Evolutionary conservation across 1,284 basidiomycete species (phyloP).

Genomic region (Ustilago nuda): DNA sequence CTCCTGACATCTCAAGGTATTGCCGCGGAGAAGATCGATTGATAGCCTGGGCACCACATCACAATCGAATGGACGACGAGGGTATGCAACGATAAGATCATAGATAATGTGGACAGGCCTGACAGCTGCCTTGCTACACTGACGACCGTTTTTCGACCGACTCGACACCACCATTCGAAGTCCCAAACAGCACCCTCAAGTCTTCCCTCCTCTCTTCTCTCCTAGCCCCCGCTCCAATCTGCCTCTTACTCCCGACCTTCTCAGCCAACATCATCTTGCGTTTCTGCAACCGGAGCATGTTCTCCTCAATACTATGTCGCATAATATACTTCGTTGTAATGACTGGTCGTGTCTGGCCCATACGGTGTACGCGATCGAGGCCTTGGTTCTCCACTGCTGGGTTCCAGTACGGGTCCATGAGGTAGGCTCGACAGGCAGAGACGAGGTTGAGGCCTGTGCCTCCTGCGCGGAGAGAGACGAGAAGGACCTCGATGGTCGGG

Average conservation of each 20-base stretch:
- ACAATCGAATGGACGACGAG: not conserved
- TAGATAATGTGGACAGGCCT: not conserved
- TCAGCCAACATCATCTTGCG: conserved; percentile 67
- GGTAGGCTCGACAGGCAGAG: conserved; percentile 77
- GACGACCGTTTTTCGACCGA: conserved; percentile 9
- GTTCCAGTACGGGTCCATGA: conserved; percentile 98
- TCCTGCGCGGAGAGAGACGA: conserved; percentile 68
- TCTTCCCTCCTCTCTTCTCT: conserved; percentile 53
- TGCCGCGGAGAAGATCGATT: not conserved
- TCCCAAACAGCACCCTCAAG: conserved; percentile 55
- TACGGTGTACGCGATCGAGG: conserved; percentile 64
- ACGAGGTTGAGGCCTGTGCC: conserved; percentile 78
- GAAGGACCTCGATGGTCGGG: conserved; percentile 60
- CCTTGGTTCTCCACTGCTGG: conserved; percentile 82
- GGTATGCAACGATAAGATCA: not conserved
- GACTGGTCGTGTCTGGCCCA: conserved; percentile 64
- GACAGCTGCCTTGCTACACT: not conserved
- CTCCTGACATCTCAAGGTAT: not conserved
- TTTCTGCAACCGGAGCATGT: conserved; percentile 65
- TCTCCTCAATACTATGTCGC: conserved; percentile 66
- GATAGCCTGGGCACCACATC: not conserved
- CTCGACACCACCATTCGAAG: conserved; percentile 33
- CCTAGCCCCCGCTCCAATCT: conserved; percentile 21
- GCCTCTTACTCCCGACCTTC: conserved; percentile 53
- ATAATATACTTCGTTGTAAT: conserved; percentile 67